Conservation (phyloP, 345 rosid species). For the Stellera chamaejasme region DNA sequence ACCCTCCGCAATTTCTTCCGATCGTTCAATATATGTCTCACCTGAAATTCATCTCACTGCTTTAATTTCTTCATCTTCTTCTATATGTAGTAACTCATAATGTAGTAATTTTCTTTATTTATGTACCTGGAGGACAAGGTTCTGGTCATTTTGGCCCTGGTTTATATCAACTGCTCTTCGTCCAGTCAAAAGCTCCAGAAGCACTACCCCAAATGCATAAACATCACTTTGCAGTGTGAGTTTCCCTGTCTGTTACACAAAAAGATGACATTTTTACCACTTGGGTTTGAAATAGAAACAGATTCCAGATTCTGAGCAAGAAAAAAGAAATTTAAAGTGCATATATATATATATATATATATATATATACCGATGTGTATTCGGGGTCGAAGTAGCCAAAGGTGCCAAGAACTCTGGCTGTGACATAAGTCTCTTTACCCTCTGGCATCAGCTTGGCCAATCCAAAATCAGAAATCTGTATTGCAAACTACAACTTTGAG, state of each 20-base stretch:
- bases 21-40: slow-evolving; percentile 68
- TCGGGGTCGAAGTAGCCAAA: slow-evolving; percentile 98
- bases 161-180: slow-evolving; percentile 89
- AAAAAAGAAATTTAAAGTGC: slow-evolving; percentile 2
- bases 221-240: slow-evolving; percentile 94
- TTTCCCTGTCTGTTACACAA: slow-evolving; percentile 69
- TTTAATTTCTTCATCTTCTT: not conserved
- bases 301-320: not conserved
- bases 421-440: slow-evolving; percentile 71
- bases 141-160: slow-evolving; percentile 83
- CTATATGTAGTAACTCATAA: too few species aligned
- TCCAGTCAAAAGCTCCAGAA: slow-evolving; percentile 88
- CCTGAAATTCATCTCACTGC: slow-evolving; percentile 38
- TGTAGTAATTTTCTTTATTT: not conserved
- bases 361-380: slow-evolving; percentile 69
- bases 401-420: slow-evolving; percentile 95
- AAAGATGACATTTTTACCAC: not conserved
- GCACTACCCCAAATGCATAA: slow-evolving; percentile 96
- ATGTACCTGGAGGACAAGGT: slow-evolving; percentile 84
- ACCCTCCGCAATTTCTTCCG: slow-evolving; percentile 70
- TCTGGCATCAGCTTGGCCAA: slow-evolving; percentile 96
- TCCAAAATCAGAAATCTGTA: slow-evolving; percentile 91
- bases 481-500: slow-evolving; percentile 6
- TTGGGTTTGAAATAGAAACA: too few species aligned
- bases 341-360: not conserved